phyloP scores from a whole-genome alignment of 2,329 filamentous ascomycete genomes.

The Fusarium illudens region DNA sequence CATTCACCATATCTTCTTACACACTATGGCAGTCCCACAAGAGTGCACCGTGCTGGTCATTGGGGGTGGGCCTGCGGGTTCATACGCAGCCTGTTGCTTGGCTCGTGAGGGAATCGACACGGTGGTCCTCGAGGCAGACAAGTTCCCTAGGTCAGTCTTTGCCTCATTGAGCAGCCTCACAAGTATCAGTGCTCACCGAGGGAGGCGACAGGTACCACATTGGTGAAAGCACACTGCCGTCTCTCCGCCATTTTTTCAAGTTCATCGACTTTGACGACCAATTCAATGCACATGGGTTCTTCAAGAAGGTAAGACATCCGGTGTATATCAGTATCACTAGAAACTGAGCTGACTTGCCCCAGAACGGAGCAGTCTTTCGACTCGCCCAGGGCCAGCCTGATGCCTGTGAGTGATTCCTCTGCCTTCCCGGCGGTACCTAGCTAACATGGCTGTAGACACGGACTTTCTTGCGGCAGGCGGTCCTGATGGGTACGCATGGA shows the following conservation, averaged over 20 bases:
- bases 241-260: neutral
- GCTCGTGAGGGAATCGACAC: slow-evolving; percentile 56
- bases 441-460: slow-evolving; percentile 41
- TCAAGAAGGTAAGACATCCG: neutral
- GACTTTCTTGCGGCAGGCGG: slow-evolving; percentile 54
- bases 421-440: neutral
- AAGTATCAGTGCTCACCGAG: too few relatives aligned
- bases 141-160: slow-evolving; percentile 34
- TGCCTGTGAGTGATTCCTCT: neutral
- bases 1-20: neutral
- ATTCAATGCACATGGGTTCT: slow-evolving; percentile 5
- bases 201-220: slow-evolving; percentile 41
- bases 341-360: neutral
- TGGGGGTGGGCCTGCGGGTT: slow-evolving; percentile 57
- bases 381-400: neutral
- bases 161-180: neutral
- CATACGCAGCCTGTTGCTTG: slow-evolving; percentile 53
- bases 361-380: neutral
- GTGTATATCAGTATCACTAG: too few relatives aligned
- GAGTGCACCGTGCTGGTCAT: slow-evolving; percentile 49
- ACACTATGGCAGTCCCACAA: neutral
- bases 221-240: slow-evolving; percentile 8
- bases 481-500: slow-evolving; percentile 53
- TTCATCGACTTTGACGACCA: slow-evolving; percentile 6
- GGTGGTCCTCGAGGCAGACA: slow-evolving; percentile 56